Percentiles rank a stretch among this genome's conserved stretches.
Conservation (phyloP, 2,329 filamentous ascomycete genomes). For the Hymenoscyphus fructigenus region DNA sequence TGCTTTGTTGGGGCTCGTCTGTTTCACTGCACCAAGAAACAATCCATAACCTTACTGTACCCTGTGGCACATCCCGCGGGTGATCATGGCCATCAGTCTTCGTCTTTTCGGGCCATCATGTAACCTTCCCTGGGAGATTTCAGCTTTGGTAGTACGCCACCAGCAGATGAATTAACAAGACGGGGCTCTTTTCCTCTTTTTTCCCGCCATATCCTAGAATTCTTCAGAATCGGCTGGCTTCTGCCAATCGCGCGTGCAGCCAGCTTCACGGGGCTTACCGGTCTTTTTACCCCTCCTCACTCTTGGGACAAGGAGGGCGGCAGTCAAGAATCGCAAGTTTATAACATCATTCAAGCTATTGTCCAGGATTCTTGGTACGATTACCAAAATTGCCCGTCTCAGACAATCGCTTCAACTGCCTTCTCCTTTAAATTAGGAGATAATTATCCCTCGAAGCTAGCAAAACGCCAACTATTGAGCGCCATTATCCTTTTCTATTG, state of each 20-base stretch:
- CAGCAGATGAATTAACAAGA: background rate
- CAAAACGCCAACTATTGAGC: background rate
- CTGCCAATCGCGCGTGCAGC: background rate
- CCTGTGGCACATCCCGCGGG: background rate
- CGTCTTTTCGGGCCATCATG: background rate
- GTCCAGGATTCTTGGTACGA: too few relatives aligned
- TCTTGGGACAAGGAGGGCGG: background rate
- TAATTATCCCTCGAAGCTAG: background rate
- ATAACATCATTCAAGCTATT: too few relatives aligned
- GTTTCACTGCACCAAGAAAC: conserved; percentile 1
- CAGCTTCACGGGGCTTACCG: background rate
- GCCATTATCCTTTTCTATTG: background rate
- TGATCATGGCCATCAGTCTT: background rate
- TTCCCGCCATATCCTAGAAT: background rate
- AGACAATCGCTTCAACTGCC: background rate
- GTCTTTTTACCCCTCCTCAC: background rate
- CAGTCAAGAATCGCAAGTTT: background rate
- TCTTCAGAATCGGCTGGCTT: background rate
- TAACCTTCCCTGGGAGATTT: background rate
- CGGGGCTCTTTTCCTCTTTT: background rate
- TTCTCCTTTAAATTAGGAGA: background rate
- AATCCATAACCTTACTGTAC: too few relatives aligned
- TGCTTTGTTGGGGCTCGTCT: background rate
- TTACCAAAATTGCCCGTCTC: background rate
- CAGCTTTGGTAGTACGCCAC: conserved; percentile 1